A percentile compares a stretch with the other conserved stretches of the same genome.
Conservation (phyloP, 768 basidiomycete species). For the Termitomyces sp. region DNA sequence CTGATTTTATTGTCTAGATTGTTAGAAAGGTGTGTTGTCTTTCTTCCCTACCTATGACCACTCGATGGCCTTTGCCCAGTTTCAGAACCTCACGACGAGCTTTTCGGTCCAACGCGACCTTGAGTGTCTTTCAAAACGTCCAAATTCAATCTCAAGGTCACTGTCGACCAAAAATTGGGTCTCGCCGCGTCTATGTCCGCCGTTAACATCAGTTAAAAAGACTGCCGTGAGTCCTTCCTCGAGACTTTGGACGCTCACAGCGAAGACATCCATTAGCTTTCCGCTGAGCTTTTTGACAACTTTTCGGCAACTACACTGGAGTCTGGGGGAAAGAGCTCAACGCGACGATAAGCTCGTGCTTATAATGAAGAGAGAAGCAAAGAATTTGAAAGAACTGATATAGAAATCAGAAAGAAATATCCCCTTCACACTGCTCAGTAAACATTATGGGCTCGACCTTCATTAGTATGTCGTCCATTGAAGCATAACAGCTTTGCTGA, state of each 20-base stretch:
- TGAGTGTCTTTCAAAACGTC: not conserved
- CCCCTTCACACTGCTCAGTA: conserved; percentile 11
- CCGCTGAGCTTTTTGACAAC: conserved; percentile 25
- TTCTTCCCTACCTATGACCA: not conserved
- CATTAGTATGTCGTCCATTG: not conserved
- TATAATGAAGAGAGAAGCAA: conserved; percentile 5
- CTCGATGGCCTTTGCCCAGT: not conserved
- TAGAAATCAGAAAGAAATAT: not conserved
- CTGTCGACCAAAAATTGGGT: conserved; percentile 2
- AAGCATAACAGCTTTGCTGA: not conserved
- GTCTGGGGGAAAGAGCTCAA: conserved; percentile 26
- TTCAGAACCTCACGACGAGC: not conserved
- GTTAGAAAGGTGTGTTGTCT: not conserved
- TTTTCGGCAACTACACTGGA: conserved; percentile 24
- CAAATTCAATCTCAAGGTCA: not conserved
- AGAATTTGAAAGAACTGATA: not conserved
- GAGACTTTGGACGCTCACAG: conserved; percentile 25
- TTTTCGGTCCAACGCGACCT: conserved; percentile 2
- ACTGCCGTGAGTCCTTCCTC: conserved; percentile 11
- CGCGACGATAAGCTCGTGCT: conserved; percentile 23
- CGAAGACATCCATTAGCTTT: conserved; percentile 25
- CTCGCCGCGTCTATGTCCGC: conserved; percentile 3
- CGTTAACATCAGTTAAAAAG: not conserved
- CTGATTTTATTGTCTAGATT: too few relatives aligned
- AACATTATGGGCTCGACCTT: conserved; percentile 8